A percentile compares a stretch with the other conserved stretches of the same genome.
These are phyloP conservation scores for Aspergillus sp. DNA, from an alignment of 2,329 filamentous ascomycete genomes.

Conservation along the genomic window DNA sequence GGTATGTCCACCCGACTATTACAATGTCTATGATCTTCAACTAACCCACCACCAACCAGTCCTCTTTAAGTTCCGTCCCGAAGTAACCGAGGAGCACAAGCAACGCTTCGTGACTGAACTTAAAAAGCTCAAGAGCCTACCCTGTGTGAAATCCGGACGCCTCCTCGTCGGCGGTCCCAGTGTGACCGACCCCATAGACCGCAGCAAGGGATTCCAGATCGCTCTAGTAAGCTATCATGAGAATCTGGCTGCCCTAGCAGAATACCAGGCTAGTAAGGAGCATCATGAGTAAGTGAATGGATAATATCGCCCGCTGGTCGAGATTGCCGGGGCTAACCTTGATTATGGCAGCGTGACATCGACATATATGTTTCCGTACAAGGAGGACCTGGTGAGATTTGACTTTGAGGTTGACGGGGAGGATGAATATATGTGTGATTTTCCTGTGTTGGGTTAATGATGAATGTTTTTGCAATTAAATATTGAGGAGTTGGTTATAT, in stretches of 20 bases:
- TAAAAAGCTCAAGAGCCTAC: constrained; percentile 51
- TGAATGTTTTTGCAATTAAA: too few species aligned
- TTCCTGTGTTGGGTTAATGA: neutral
- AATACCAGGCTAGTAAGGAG: constrained; percentile 56
- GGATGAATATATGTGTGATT: constrained; percentile 36
- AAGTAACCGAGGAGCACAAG: constrained; percentile 47
- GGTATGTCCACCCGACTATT: constrained; percentile 14
- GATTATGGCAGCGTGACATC: constrained; percentile 49
- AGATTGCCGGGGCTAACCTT: neutral
- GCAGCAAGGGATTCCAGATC: constrained; percentile 57
- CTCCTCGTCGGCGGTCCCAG: constrained; percentile 57
- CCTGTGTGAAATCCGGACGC: constrained; percentile 52
- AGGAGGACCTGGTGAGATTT: constrained; percentile 56
- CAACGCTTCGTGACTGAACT: constrained; percentile 51
- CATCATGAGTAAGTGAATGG: constrained; percentile 47
- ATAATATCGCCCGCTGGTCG: neutral
- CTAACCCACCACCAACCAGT: constrained; percentile 35
- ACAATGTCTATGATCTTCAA: neutral
- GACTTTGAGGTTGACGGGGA: constrained; percentile 51
- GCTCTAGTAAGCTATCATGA: constrained; percentile 56
- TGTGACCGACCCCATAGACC: constrained; percentile 54
- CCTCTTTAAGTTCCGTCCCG: constrained; percentile 52
- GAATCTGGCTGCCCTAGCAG: constrained; percentile 47
- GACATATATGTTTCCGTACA: constrained; percentile 55
- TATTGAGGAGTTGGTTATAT: too few species aligned